Base-by-base conservation (phyloP, 2,329 filamentous ascomycete species). In the Beauveria asiatica region DNA sequence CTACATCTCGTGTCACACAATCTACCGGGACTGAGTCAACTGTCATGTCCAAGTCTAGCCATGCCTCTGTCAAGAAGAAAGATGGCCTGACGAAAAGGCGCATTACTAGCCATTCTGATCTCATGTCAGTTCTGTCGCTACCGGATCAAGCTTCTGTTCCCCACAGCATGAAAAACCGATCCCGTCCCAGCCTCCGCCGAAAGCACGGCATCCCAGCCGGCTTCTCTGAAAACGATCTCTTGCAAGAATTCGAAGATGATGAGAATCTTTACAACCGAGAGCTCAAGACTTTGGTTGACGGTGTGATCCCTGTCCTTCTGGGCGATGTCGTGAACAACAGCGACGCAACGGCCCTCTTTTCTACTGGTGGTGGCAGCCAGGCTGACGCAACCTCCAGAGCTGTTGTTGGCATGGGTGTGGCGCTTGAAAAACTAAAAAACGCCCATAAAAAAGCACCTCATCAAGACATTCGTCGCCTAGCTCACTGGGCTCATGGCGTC, bases 341-440 rank as follows among this genome's bases (percentile, higher is more conserved):
- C 16, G 79, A 85, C 52, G 82, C 84, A 3, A 82, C 84, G 21
- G 85, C 86, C 5, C 76, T 93, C 2, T 92, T 93, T 68, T 53
- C 57, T 16, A 53, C 37, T 21, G 57, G 57, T 3, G 83, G 83
- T 19, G 79, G 82, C 10, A 75, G 78, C 51, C 83, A 84, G 65
- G 80, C 76, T 25, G 70, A 89, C 61, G 72, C 80, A 63, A 82
- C 92, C 64, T 92, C 90, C 16, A 90, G 91, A 72, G 89, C 93
- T 0, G 95, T 99, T 58, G 86, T 97, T 48, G 87, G 91, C 67
- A 97, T 99, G 92, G 94, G 94, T 8, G 83, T 97, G 60, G 86
- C 88, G 3, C 80, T 99, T 5, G 92, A 97, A 72, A 87, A 90
- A 67, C 76, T 99, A 52, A 92, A 88, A 72, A 84, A 82, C 25